A percentile compares a stretch with the other conserved stretches of the same genome.
Evolutionary conservation across 2,329 filamentous ascomycete genomes (phyloP).

Genomic region (Exophiala sp.): DNA sequence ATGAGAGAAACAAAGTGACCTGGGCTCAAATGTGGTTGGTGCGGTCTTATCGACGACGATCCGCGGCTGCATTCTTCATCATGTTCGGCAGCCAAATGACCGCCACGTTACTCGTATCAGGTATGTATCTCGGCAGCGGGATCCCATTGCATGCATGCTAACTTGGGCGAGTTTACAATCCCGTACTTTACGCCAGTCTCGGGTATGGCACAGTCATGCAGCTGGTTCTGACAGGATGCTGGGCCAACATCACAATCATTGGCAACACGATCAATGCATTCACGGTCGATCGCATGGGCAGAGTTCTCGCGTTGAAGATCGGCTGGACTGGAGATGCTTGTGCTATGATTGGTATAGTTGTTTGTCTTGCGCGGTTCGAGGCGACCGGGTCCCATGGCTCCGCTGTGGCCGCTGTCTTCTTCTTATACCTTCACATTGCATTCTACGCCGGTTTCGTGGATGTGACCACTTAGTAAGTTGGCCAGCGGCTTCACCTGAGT

Average conservation of each 20-base stretch:
- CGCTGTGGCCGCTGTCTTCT: slow-evolving; percentile 22
- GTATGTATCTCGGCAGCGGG: neutral
- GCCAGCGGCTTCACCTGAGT: neutral
- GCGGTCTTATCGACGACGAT: slow-evolving; percentile 15
- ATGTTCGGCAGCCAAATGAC: slow-evolving; percentile 33
- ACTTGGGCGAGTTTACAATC: slow-evolving; percentile 19
- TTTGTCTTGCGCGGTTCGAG: slow-evolving; percentile 12
- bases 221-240: slow-evolving; percentile 31
- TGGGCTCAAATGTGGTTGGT: slow-evolving; percentile 11
- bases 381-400: slow-evolving; percentile 10
- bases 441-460: slow-evolving; percentile 18
- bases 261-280: slow-evolving; percentile 14
- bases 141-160: neutral
- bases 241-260: slow-evolving; percentile 20
- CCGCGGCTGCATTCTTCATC: slow-evolving; percentile 29
- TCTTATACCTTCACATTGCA: slow-evolving; percentile 13
- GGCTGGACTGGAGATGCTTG: slow-evolving; percentile 16
- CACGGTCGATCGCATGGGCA: slow-evolving; percentile 31
- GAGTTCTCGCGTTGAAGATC: slow-evolving; percentile 23
- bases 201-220: slow-evolving; percentile 31
- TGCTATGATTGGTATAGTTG: slow-evolving; percentile 16
- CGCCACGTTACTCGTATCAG: slow-evolving; percentile 27
- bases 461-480: slow-evolving; percentile 23
- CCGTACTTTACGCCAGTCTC: slow-evolving; percentile 32
- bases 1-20: slow-evolving; percentile 7